A percentile compares a stretch with the other conserved stretches of the same genome.
These are phyloP conservation scores for Mortierella alpina DNA, from an alignment of 192 early-diverging fungal genomes.

Conservation along the genomic window DNA sequence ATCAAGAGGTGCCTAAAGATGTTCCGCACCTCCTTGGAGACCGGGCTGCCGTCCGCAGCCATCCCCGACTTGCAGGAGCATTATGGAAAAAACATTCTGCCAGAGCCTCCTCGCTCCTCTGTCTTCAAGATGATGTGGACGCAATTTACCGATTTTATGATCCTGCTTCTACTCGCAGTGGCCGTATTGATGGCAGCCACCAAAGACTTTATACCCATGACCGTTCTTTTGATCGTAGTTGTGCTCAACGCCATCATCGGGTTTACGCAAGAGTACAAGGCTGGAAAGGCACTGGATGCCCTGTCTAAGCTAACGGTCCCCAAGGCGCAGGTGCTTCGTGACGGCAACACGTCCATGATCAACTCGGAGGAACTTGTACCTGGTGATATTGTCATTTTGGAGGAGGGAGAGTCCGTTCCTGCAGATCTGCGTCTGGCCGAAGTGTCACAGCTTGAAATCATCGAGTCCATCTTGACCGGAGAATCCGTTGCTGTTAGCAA, in stretches of 20 bases:
- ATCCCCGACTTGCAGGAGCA: constrained; percentile 73
- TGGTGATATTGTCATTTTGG: constrained; percentile 83
- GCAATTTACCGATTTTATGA: constrained; percentile 95
- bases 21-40: constrained; percentile 75
- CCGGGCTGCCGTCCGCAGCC: constrained; percentile 72
- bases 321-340: constrained; percentile 76
- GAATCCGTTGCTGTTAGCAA: constrained; percentile 78
- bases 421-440: constrained; percentile 82
- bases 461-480: constrained; percentile 86
- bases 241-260: constrained; percentile 89
- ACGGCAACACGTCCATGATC: constrained; percentile 70
- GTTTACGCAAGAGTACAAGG: constrained; percentile 94
- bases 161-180: constrained; percentile 84
- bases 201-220: constrained; percentile 85
- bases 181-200: constrained; percentile 84
- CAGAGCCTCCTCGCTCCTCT: constrained; percentile 75
- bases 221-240: constrained; percentile 70
- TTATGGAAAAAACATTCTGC: constrained; percentile 89
- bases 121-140: constrained; percentile 80
- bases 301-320: constrained; percentile 72
- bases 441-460: constrained; percentile 77
- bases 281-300: constrained; percentile 89
- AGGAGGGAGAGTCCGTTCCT: constrained; percentile 85
- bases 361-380: constrained; percentile 76
- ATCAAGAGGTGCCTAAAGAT: constrained; percentile 83